A percentile compares a stretch with the other conserved stretches of the same genome.
Evolutionary conservation across 192 early-diverging fungal species (phyloP).

Genomic region (Backusella parvicylindrica): DNA sequence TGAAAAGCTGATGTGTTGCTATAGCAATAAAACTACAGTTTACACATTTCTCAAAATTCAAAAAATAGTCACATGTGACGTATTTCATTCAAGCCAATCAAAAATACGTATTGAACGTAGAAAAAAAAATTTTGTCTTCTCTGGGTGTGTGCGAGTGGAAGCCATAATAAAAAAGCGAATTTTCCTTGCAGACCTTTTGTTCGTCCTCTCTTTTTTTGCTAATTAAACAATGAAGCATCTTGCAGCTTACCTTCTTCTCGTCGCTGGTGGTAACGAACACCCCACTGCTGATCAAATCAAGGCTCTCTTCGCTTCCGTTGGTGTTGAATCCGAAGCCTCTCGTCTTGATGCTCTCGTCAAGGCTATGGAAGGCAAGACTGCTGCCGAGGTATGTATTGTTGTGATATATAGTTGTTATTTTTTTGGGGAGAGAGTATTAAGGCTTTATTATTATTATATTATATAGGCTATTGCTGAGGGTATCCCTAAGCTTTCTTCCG

Average conservation of each 20-base stretch:
- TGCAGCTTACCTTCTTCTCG: constrained; percentile 95
- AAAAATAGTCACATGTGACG: too few species aligned
- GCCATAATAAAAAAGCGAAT: neutral
- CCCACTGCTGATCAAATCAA: constrained; percentile 78
- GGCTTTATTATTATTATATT: neutral
- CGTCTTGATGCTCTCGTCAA: constrained; percentile 71
- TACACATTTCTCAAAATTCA: too few species aligned
- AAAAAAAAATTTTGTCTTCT: too few species aligned
- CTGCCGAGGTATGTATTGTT: constrained; percentile 60
- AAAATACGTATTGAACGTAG: too few species aligned
- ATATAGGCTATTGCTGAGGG: constrained; percentile 86
- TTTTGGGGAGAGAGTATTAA: neutral
- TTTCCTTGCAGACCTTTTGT: neutral
- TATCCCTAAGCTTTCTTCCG: constrained; percentile 84
- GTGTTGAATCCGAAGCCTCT: constrained; percentile 83
- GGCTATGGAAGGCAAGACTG: constrained; percentile 84
- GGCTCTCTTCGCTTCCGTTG: constrained; percentile 82
- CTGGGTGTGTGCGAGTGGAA: too few species aligned
- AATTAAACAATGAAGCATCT: constrained; percentile 87
- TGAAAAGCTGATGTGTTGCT: too few species aligned
- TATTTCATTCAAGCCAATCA: too few species aligned
- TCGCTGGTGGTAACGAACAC: constrained; percentile 78
- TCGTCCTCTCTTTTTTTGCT: constrained; percentile 13
- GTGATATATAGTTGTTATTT: neutral
- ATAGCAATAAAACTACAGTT: too few species aligned